Base-by-base conservation (phyloP, 2,329 filamentous ascomycete genomes). In the Meredithiella fracta region DNA sequence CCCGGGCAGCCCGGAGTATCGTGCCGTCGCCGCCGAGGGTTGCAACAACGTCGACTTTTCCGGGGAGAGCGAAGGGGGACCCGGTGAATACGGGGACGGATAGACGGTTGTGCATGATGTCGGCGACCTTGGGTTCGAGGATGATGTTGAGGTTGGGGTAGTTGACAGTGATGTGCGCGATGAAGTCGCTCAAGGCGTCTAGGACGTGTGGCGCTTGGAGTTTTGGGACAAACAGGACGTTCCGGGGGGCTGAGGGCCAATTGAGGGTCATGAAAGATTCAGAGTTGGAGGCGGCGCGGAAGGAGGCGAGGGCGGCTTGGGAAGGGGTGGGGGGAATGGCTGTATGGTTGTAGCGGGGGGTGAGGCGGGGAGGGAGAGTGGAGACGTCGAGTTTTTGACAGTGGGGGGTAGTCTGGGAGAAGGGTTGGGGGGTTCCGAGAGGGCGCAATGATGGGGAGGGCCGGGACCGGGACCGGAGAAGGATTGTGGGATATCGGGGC, bases 21-120 rank as follows among this genome's bases (percentile, higher is more conserved):
- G 89, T 95, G 59, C 89, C 89, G 67, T 98, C 92, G 44, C 92
- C 92, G 54, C 92, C 92, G 52, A 98, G 80, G 0, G 92, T 97
- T 47, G 87, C 82, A 22, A 91, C 83, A 58, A 96, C 74, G 64
- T 98, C 92, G 58, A 94, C 83, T 70, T 92, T 95, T 58, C 80
- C 73, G 42, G 87, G 80, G 55, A 92, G 79, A 22, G 72, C 73
- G 31, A 72, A 62, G 1, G 74, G 66, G 54, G 69, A 73, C 55
- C 69, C 69, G 34, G 77, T 74, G 65, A 87, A 90, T 42, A 94
- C 76, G 3, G 89, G 85, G 60, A 89, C 89, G 3, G 79, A 68
- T 3, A 97, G 73, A 1, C 72, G 71, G 2, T 79, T 72, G 66
- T 94, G 86, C 31, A 96, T 72, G 59, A 82, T 75, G 4, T 76